Percentiles rank a stretch among this genome's conserved stretches.
Conservation (phyloP, 495 filamentous ascomycete genomes). For the Penicillium ucsense region DNA sequence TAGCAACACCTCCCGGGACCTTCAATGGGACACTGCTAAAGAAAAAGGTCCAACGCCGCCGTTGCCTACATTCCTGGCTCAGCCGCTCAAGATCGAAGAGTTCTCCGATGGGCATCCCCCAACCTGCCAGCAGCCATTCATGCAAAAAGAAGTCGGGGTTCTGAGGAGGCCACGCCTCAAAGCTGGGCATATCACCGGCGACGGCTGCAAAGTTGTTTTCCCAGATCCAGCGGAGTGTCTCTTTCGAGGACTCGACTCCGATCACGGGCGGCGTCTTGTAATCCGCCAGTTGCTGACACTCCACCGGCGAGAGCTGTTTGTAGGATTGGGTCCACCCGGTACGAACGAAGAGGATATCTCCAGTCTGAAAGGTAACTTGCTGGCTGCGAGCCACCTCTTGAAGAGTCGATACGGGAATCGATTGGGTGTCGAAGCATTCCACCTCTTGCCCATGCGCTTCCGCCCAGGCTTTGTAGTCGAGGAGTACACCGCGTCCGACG, state of each 20-base stretch:
- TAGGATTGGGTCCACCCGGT: slow-evolving; percentile 39
- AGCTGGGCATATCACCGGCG: slow-evolving; percentile 39
- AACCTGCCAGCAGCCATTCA: slow-evolving; percentile 44
- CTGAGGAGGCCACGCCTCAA: slow-evolving; percentile 32
- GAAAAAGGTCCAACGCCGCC: slow-evolving; percentile 41
- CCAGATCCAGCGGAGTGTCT: slow-evolving; percentile 40
- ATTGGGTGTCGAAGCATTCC: slow-evolving; percentile 26
- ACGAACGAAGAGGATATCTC: slow-evolving; percentile 49
- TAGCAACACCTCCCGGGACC: slow-evolving; percentile 46
- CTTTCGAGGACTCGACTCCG: slow-evolving; percentile 36
- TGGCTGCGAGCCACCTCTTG: slow-evolving; percentile 26
- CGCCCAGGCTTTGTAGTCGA: slow-evolving; percentile 47
- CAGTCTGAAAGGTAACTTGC: slow-evolving; percentile 28
- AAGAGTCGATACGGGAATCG: slow-evolving; percentile 33
- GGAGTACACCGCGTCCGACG: slow-evolving; percentile 47
- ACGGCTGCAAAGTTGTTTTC: slow-evolving; percentile 41
- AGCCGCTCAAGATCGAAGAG: slow-evolving; percentile 47
- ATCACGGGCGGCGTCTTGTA: slow-evolving; percentile 22
- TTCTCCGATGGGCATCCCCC: slow-evolving; percentile 51
- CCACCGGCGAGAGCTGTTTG: slow-evolving; percentile 18
- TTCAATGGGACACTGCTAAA: slow-evolving; percentile 47
- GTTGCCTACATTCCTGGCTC: slow-evolving; percentile 31
- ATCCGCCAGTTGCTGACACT: slow-evolving; percentile 21
- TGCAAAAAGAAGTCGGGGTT: slow-evolving; percentile 29
- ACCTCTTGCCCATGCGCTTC: slow-evolving; percentile 24